Percentiles rank a stretch among this genome's conserved stretches.
phyloP scores from a whole-genome alignment of 345 rosid genomes.

The Gossypium longicalyx region DNA sequence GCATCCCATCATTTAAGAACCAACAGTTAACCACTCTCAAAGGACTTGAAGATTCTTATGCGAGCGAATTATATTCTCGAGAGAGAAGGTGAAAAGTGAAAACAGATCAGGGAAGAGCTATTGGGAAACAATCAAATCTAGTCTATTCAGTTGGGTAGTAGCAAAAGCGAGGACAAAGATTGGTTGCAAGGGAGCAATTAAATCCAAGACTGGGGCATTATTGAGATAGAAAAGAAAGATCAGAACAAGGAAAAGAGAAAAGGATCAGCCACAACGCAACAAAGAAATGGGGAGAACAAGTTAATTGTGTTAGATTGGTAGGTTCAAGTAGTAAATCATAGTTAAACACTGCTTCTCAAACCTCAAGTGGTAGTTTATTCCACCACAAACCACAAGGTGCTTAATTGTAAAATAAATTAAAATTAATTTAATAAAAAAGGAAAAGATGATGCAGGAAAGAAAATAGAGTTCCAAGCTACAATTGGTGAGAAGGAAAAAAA shows the following conservation, averaged over 20 bases:
- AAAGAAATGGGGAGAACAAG: background rate
- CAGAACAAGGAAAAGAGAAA: background rate
- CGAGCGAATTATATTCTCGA: background rate
- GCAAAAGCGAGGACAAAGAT: background rate
- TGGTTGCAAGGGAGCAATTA: background rate
- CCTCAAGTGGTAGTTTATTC: slow-evolving; percentile 1
- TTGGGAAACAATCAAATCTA: slow-evolving; percentile 1
- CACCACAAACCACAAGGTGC: background rate
- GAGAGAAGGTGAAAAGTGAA: background rate
- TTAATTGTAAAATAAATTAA: background rate
- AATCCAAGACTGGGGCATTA: background rate
- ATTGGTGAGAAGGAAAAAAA: background rate
- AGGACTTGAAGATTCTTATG: background rate
- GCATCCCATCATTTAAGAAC: background rate
- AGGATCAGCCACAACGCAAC: background rate
- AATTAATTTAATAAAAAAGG: background rate
- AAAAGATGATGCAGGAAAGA: background rate
- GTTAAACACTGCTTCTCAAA: background rate
- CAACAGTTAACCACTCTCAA: background rate
- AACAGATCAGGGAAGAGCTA: background rate
- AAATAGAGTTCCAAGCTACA: background rate
- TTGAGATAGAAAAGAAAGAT: background rate
- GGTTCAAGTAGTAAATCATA: background rate
- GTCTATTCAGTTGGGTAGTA: background rate
- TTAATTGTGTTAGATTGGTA: background rate